phyloP scores from a whole-genome alignment of 2,329 filamentous ascomycete species.

The Fusarium graminum region DNA sequence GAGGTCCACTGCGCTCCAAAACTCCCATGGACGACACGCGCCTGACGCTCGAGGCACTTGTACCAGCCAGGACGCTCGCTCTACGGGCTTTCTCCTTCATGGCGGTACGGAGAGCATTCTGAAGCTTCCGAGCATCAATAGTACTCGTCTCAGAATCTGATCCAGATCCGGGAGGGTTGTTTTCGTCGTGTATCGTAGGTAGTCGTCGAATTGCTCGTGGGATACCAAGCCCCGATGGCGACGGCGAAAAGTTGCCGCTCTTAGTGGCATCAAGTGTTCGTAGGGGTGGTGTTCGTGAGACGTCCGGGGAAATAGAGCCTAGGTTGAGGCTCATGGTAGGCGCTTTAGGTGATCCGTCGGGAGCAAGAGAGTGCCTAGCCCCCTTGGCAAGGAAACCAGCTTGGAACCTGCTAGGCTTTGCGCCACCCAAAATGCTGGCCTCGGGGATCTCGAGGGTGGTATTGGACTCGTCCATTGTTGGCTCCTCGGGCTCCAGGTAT shows the following conservation, averaged over 20 bases:
- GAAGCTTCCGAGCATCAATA: conserved; percentile 67
- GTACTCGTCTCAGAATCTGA: conserved; percentile 65
- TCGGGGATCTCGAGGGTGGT: conserved; percentile 70
- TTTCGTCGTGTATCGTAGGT: conserved; percentile 63
- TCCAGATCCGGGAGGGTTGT: conserved; percentile 62
- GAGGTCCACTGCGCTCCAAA: conserved; percentile 48
- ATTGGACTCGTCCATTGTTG: conserved; percentile 64
- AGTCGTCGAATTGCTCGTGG: conserved; percentile 53
- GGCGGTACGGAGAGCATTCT: conserved; percentile 66
- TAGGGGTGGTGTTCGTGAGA: conserved; percentile 58
- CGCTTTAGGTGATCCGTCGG: conserved; percentile 69
- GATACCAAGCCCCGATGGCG: conserved; percentile 52
- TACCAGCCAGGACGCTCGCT: conserved; percentile 55
- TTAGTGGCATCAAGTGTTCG: conserved; percentile 64
- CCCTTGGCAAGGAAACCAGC: conserved; percentile 82
- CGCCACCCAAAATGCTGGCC: conserved; percentile 47
- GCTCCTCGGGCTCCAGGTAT: conserved; percentile 40
- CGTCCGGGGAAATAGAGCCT: conserved; percentile 59
- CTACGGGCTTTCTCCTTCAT: conserved; percentile 62
- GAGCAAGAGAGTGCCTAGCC: conserved; percentile 56
- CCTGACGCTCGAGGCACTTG: conserved; percentile 54
- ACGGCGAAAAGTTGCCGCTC: conserved; percentile 65
- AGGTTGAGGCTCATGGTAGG: conserved; percentile 70
- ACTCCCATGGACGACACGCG: conserved; percentile 63
- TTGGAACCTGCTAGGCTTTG: conserved; percentile 83